Evolutionary conservation across 1,284 basidiomycete genomes (phyloP).

Genomic region (Trichosporon coremiiforme): DNA sequence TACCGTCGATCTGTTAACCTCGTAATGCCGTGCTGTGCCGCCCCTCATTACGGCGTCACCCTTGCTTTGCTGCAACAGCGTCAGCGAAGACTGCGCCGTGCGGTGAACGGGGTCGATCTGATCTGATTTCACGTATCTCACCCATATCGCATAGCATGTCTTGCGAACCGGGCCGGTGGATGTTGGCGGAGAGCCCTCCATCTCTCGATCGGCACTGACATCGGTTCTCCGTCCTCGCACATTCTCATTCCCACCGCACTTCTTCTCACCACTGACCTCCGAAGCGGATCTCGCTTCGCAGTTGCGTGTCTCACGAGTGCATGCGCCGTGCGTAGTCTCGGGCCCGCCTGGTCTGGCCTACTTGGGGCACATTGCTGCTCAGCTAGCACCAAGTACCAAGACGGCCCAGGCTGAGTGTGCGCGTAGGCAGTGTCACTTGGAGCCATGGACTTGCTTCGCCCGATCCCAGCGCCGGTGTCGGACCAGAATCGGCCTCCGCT

Average conservation of each 20-base stretch:
- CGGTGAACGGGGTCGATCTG: neutral
- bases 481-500: neutral
- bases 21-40: neutral
- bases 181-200: neutral
- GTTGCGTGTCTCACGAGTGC: neutral
- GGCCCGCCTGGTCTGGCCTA: too few species aligned
- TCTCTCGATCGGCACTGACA: neutral
- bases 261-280: too few species aligned
- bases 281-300: neutral
- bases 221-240: conserved; percentile 7
- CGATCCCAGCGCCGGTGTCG: neutral
- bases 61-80: too few species aligned
- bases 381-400: too few species aligned
- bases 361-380: too few species aligned
- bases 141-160: too few species aligned
- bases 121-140: neutral
- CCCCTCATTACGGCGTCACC: neutral
- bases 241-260: neutral
- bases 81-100: too few species aligned
- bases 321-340: neutral
- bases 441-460: neutral
- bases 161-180: too few species aligned
- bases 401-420: neutral
- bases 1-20: neutral
- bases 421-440: neutral